Conservation (phyloP, 305 asterid species). For the Solanum hybrid region DNA sequence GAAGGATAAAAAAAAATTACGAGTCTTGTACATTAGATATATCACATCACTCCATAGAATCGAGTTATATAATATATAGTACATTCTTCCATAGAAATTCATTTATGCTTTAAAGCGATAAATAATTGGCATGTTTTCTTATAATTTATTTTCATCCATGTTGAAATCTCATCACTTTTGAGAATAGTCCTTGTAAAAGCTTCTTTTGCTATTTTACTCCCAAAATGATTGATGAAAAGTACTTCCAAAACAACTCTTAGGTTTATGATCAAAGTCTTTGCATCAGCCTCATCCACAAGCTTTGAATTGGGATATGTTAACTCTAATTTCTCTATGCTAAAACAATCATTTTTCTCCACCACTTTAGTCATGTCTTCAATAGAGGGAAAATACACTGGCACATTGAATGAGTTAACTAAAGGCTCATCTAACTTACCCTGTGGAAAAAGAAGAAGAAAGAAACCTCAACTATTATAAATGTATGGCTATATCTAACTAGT, state of each 20-base stretch:
- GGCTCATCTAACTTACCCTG: not conserved
- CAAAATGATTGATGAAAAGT: too few relatives aligned
- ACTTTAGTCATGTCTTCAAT: not conserved
- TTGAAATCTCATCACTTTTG: not conserved
- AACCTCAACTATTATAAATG: not conserved
- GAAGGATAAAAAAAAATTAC: too few relatives aligned
- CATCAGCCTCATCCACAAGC: not conserved
- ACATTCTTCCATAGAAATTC: not conserved
- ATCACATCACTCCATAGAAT: too few relatives aligned
- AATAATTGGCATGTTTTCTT: not conserved
- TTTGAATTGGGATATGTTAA: not conserved
- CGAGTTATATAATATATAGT: too few relatives aligned
- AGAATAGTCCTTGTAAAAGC: too few relatives aligned
- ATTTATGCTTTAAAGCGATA: too few relatives aligned
- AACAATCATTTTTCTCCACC: not conserved
- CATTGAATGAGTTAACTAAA: not conserved
- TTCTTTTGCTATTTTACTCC: too few relatives aligned
- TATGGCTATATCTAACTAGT: not conserved
- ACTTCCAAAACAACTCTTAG: too few relatives aligned
- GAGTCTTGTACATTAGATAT: too few relatives aligned
- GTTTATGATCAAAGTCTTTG: too few relatives aligned
- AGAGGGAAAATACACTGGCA: not conserved
- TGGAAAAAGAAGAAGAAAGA: not conserved
- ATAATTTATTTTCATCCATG: not conserved
- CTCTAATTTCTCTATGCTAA: not conserved